Conservation (phyloP, 2,329 filamentous ascomycete species). For the Aspergillus sp. region DNA sequence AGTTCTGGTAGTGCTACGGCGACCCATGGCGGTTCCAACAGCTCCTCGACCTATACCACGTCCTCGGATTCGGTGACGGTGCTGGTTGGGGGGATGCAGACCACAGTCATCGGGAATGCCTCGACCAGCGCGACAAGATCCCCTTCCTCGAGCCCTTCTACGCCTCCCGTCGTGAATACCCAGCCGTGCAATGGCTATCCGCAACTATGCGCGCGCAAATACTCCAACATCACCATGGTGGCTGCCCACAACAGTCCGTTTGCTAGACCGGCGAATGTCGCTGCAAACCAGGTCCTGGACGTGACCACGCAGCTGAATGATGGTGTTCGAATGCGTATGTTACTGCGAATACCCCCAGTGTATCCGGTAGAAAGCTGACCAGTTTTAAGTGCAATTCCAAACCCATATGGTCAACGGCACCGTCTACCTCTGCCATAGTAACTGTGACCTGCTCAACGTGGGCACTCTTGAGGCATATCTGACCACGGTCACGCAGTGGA, state of each 20-base stretch:
- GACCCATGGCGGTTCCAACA: slow-evolving; percentile 10
- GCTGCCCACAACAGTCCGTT: slow-evolving; percentile 78
- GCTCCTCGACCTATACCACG: slow-evolving; percentile 22
- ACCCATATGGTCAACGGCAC: slow-evolving; percentile 49
- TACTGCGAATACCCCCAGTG: background rate
- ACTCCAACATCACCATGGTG: slow-evolving; percentile 73
- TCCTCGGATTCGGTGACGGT: slow-evolving; percentile 33
- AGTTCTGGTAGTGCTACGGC: slow-evolving; percentile 14
- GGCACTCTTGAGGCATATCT: slow-evolving; percentile 72
- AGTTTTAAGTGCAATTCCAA: slow-evolving; percentile 49
- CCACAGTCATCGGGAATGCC: slow-evolving; percentile 42
- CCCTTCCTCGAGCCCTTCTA: slow-evolving; percentile 33
- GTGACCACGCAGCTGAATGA: slow-evolving; percentile 70
- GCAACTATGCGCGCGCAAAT: slow-evolving; percentile 67
- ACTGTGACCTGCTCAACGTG: slow-evolving; percentile 71
- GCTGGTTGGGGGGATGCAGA: slow-evolving; percentile 31
- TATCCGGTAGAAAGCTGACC: too few relatives aligned
- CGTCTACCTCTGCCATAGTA: slow-evolving; percentile 75
- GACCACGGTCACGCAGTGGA: slow-evolving; percentile 60
- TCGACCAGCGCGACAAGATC: slow-evolving; percentile 41
- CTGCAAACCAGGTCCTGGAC: slow-evolving; percentile 62
- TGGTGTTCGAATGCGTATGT: slow-evolving; percentile 51
- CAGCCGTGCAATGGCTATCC: slow-evolving; percentile 71
- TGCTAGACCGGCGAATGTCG: slow-evolving; percentile 59
- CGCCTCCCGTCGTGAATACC: slow-evolving; percentile 52